phyloP scores from a whole-genome alignment of 73 alveolate species.

The Stentor roeselii region DNA sequence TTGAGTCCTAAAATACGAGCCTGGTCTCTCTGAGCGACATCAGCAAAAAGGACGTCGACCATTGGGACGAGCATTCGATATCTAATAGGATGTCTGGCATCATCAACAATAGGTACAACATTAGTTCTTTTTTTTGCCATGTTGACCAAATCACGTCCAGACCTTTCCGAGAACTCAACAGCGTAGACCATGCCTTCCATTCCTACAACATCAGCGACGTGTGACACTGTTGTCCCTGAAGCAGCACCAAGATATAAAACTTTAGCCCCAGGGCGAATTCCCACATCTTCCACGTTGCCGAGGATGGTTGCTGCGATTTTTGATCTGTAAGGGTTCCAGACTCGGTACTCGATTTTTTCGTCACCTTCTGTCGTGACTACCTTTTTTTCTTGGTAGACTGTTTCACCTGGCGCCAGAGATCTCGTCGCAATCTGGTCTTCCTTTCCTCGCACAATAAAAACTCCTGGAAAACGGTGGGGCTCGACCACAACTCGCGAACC shows the following conservation, averaged over 20 bases:
- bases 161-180: conserved; percentile 97
- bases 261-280: conserved; percentile 98
- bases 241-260: conserved; percentile 96
- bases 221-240: conserved; percentile 99
- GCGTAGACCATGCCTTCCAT: conserved; percentile 97
- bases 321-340: conserved; percentile 99
- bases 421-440: conserved; percentile 93
- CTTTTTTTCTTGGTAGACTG: conserved; percentile 83
- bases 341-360: conserved; percentile 96
- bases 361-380: conserved; percentile 36
- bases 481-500: conserved; percentile 78
- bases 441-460: conserved; percentile 76
- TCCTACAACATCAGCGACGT: conserved; percentile 98
- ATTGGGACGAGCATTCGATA: conserved; percentile 98
- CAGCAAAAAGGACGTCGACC: conserved; percentile 99
- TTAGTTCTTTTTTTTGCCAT: conserved; percentile 89
- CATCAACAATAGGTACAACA: conserved; percentile 99
- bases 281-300: conserved; percentile 88
- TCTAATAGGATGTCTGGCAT: conserved; percentile 98
- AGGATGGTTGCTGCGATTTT: conserved; percentile 98
- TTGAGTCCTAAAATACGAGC: conserved; percentile 94
- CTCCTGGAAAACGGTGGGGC: conserved; percentile 95
- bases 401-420: conserved; percentile 95
- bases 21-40: conserved; percentile 97
- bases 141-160: conserved; percentile 98